Base-by-base conservation (phyloP, 768 basidiomycete species). In the Naematelia aurantialba region DNA sequence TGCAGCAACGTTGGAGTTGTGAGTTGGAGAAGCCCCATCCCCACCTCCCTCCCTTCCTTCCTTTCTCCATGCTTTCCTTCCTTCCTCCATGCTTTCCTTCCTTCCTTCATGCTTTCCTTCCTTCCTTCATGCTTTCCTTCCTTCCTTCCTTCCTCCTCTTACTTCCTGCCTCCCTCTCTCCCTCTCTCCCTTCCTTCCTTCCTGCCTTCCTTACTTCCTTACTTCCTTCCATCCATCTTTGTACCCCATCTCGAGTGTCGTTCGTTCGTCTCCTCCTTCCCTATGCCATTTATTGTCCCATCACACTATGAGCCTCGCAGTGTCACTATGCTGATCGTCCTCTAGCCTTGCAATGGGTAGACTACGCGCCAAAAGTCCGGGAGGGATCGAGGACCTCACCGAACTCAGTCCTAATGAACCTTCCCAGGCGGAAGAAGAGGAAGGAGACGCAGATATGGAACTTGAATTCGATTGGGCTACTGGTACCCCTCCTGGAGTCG, bases 271-370 rank as follows among this genome's bases (percentile, higher is more conserved):
- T n/a, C n/a, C n/a, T n/a, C n/a, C n/a, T n/a, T n/a, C n/a, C n/a
- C n/a, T n/a, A n/a, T n/a, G n/a, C n/a, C n/a, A n/a, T n/a, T n/a
- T n/a, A n/a, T n/a, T n/a, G n/a, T n/a, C n/a, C n/a, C n/a, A n/a
- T n/a, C n/a, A n/a, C n/a, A n/a, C n/a, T n/a, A n/a, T n/a, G n/a
- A n/a, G n/a, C n/a, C n/a, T n/a, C n/a, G n/a, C n/a, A n/a, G n/a
- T n/a, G n/a, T n/a, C n/a, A n/a, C n/a, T n/a, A n/a, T 39, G 34
- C 34, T 39, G 34, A 39, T 17, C 5, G 26, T 24, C 11, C 14
- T 8, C 5, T 50, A 60, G 59, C 46, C 47, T 60, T 10, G 59
- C 59, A 42, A 29, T 60, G 31, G 59, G 59, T 48, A 21, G 59
- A 26, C 26, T 55, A 22, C 42, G 58, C 10, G 51, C 51, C 5